Evolutionary conservation across 2,329 filamentous ascomycete species (phyloP).

Genomic region (Aspergillus jensenii): DNA sequence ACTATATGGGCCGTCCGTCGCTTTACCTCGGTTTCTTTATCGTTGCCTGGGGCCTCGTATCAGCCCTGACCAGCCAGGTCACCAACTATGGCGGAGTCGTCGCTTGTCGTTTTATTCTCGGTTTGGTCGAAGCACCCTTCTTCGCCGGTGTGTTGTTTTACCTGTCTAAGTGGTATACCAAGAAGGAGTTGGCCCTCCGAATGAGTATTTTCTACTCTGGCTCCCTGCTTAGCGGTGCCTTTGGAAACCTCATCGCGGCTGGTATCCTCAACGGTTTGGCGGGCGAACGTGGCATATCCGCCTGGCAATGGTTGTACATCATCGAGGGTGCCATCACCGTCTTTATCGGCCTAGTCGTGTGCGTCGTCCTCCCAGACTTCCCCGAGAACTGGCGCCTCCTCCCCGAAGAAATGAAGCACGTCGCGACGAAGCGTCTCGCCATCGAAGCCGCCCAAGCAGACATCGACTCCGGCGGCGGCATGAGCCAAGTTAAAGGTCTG

Average conservation of each 20-base stretch:
- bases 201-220: constrained; percentile 56
- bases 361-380: constrained; percentile 41
- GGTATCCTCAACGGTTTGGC: constrained; percentile 47
- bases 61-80: constrained; percentile 45
- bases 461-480: constrained; percentile 48
- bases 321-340: constrained; percentile 40
- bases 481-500: constrained; percentile 50
- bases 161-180: constrained; percentile 54
- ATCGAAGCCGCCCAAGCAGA: constrained; percentile 53
- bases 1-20: constrained; percentile 44
- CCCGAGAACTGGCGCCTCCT: constrained; percentile 47
- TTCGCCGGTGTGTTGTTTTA: constrained; percentile 50
- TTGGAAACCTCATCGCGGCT: constrained; percentile 56
- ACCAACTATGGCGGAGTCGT: constrained; percentile 44
- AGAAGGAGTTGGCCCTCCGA: constrained; percentile 51
- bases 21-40: constrained; percentile 48
- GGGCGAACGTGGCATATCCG: constrained; percentile 33
- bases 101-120: constrained; percentile 47
- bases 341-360: constrained; percentile 33
- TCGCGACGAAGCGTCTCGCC: constrained; percentile 51
- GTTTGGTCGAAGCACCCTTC: constrained; percentile 48
- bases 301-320: constrained; percentile 44
- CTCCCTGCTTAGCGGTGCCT: constrained; percentile 51
- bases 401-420: constrained; percentile 45
- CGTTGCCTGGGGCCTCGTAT: constrained; percentile 48